phyloP scores from a whole-genome alignment of 1,284 basidiomycete genomes.

The Tilletia indica region DNA sequence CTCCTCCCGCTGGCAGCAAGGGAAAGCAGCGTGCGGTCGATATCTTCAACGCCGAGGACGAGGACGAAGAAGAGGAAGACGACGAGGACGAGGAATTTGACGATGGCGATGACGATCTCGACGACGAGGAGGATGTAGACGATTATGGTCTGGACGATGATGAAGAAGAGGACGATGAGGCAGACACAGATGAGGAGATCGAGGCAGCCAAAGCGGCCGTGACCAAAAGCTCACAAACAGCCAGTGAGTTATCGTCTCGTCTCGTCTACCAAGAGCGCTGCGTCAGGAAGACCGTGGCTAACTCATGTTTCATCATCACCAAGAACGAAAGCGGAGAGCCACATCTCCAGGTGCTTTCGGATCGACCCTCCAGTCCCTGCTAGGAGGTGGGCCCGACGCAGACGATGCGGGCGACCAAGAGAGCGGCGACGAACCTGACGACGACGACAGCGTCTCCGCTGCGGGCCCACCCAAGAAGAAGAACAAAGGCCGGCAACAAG shows the following conservation, averaged over 20 bases:
- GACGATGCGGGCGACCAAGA: constrained; percentile 23
- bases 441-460: constrained; percentile 19
- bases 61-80: constrained; percentile 20
- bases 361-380: constrained; percentile 41
- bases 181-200: constrained; percentile 45
- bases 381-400: constrained; percentile 32
- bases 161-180: constrained; percentile 18
- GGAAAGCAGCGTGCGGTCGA: constrained; percentile 21
- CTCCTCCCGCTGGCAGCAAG: constrained; percentile 8
- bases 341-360: constrained; percentile 50
- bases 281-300: background rate
- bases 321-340: constrained; percentile 49
- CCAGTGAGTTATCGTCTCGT: constrained; percentile 29
- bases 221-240: constrained; percentile 45
- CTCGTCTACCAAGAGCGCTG: background rate
- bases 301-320: background rate
- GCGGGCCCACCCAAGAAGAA: constrained; percentile 17
- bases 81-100: constrained; percentile 30
- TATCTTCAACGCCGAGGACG: background rate
- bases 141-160: constrained; percentile 23
- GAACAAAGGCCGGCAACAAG: background rate
- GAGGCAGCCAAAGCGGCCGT: constrained; percentile 36
- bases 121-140: constrained; percentile 24
- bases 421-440: constrained; percentile 19
- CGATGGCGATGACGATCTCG: constrained; percentile 25